Conservation (phyloP, 345 rosid species). For the Eutrema heterophyllum region DNA sequence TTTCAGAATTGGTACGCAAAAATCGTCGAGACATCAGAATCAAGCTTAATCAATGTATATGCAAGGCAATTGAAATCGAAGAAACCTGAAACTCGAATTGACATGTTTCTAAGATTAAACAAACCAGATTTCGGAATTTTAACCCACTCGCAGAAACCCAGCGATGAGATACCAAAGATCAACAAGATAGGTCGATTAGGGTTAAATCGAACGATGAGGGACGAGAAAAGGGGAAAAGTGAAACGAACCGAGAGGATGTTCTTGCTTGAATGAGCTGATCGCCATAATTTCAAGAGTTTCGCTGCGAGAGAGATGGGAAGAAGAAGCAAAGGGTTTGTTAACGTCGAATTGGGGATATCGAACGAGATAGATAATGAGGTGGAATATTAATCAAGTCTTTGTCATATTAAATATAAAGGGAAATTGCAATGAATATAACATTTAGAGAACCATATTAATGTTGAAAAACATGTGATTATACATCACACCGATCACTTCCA, state of each 20-base stretch:
- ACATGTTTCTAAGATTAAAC: neutral
- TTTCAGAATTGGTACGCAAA: neutral
- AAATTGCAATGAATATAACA: too few species aligned
- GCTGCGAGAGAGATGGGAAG: neutral
- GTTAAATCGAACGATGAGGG: neutral
- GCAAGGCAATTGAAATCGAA: neutral
- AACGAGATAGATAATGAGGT: too few species aligned
- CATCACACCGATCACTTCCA: too few species aligned
- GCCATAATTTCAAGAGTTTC: slow-evolving; percentile 44
- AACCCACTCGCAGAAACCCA: neutral
- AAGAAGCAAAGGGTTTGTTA: neutral
- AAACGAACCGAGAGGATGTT: slow-evolving; percentile 82
- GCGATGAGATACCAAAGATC: neutral
- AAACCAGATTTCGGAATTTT: neutral
- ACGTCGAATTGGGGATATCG: too few species aligned
- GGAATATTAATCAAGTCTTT: too few species aligned
- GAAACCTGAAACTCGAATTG: neutral
- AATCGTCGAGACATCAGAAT: neutral
- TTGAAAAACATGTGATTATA: too few species aligned
- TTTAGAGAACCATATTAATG: too few species aligned
- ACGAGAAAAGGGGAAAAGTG: neutral
- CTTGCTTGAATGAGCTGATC: slow-evolving; percentile 76
- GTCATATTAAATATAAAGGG: too few species aligned
- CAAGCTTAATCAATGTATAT: neutral
- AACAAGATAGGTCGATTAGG: neutral